Conservation (phyloP, 805 yeast species). For the Kodamaea laetipori region DNA sequence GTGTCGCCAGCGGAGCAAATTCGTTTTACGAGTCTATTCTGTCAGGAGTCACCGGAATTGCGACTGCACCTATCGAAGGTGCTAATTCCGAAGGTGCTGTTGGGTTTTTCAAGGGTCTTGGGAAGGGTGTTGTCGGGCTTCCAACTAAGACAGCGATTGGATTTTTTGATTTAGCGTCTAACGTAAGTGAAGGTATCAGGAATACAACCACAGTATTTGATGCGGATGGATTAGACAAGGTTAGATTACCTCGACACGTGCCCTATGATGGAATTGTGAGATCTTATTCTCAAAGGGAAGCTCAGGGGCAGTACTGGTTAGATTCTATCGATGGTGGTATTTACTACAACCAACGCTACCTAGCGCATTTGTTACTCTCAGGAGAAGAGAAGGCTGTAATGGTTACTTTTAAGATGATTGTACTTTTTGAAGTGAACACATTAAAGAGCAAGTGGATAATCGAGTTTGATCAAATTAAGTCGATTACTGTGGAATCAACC, state of each 20-base stretch:
- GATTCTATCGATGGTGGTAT: conserved; percentile 81
- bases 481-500: conserved; percentile 73
- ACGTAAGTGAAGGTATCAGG: conserved; percentile 90
- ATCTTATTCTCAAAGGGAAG: conserved; percentile 76
- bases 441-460: conserved; percentile 73
- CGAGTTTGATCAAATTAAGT: conserved; percentile 60
- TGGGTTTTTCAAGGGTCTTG: conserved; percentile 92
- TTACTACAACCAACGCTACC: conserved; percentile 68
- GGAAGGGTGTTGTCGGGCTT: conserved; percentile 90
- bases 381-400: conserved; percentile 79
- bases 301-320: conserved; percentile 94
- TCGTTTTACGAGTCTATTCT: conserved; percentile 85
- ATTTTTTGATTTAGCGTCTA: conserved; percentile 85
- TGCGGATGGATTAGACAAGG: conserved; percentile 71
- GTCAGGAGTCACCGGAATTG: conserved; percentile 88
- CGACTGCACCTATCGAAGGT: conserved; percentile 87
- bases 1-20: conserved; percentile 82
- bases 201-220: conserved; percentile 91
- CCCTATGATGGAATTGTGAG: conserved; percentile 70
- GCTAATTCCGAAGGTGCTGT: conserved; percentile 85
- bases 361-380: conserved; percentile 83
- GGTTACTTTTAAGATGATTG: conserved; percentile 69
- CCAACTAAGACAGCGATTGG: conserved; percentile 98
- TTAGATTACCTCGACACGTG: conserved; percentile 79
- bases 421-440: conserved; percentile 64